Conservation (phyloP, 2,329 filamentous ascomycete genomes). For the Colletotrichum musicola region DNA sequence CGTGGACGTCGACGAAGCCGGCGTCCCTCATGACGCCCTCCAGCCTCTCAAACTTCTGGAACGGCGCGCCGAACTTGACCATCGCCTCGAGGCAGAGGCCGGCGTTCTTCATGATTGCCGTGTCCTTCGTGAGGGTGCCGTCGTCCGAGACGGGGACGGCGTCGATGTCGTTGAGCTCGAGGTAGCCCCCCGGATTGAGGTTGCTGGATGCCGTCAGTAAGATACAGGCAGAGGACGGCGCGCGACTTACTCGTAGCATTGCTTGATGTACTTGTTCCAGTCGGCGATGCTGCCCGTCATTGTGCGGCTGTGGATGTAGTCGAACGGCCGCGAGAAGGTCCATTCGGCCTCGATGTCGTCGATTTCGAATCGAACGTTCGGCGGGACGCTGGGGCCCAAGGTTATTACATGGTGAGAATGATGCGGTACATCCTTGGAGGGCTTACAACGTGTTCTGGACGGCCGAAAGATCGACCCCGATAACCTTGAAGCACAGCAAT, state of each 20-base stretch:
- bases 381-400: slow-evolving; percentile 54
- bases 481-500: slow-evolving; percentile 40
- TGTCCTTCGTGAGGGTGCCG: neutral
- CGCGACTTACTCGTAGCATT: slow-evolving; percentile 48
- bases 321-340: slow-evolving; percentile 49
- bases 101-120: neutral
- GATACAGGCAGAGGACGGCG: neutral
- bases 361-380: slow-evolving; percentile 61
- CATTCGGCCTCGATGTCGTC: slow-evolving; percentile 56
- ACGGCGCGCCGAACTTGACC: neutral
- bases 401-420: slow-evolving; percentile 46
- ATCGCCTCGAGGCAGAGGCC: neutral
- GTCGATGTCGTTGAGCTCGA: slow-evolving; percentile 73
- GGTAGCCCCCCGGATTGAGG: slow-evolving; percentile 48
- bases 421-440: slow-evolving; percentile 58
- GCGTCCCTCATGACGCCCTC: slow-evolving; percentile 76
- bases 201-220: neutral
- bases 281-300: slow-evolving; percentile 46
- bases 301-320: slow-evolving; percentile 42
- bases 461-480: slow-evolving; percentile 56
- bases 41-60: slow-evolving; percentile 41
- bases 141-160: slow-evolving; percentile 41
- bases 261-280: slow-evolving; percentile 41
- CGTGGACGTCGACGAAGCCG: slow-evolving; percentile 2
- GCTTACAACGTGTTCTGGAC: slow-evolving; percentile 51